phyloP scores from a whole-genome alignment of 2,329 filamentous ascomycete species.

The Penicillium sp. region DNA sequence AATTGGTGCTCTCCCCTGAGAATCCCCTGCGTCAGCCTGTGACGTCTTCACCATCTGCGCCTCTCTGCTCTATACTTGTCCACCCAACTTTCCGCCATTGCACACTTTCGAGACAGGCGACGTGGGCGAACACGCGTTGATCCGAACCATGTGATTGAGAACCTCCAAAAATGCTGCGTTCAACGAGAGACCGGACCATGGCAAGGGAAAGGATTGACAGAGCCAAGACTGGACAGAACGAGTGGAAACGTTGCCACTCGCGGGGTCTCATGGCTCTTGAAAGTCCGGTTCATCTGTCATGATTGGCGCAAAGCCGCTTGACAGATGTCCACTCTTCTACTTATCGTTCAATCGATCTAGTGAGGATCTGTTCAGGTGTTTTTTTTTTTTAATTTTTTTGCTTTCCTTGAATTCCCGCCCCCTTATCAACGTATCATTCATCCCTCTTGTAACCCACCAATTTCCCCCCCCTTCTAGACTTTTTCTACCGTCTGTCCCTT shows the following conservation, averaged over 20 bases:
- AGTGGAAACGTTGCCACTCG: constrained; percentile 21
- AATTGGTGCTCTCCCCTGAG: constrained; percentile 21
- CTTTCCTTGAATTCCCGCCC: constrained; percentile 10
- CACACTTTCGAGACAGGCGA: neutral
- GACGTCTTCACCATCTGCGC: constrained; percentile 17
- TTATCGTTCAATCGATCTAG: constrained; percentile 18
- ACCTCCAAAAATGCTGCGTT: neutral
- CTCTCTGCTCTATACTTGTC: constrained; percentile 1
- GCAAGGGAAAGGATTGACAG: constrained; percentile 5
- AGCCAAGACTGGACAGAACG: neutral
- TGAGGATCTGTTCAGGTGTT: constrained; percentile 12
- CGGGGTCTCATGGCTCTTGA: constrained; percentile 13
- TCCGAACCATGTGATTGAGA: neutral
- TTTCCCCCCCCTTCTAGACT: constrained; percentile 21
- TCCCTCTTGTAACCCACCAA: constrained; percentile 5
- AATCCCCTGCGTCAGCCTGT: constrained; percentile 29
- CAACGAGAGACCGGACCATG: neutral
- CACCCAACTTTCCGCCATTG: neutral
- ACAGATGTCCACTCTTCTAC: constrained; percentile 24
- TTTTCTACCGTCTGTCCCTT: constrained; percentile 23
- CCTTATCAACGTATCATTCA: constrained; percentile 22
- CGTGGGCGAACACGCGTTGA: neutral
- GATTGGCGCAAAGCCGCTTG: constrained; percentile 18
- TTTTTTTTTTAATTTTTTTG: constrained; percentile 1
- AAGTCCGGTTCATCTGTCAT: constrained; percentile 8